phyloP scores from a whole-genome alignment of 2,329 filamentous ascomycete species.

The Cytospora mali region DNA sequence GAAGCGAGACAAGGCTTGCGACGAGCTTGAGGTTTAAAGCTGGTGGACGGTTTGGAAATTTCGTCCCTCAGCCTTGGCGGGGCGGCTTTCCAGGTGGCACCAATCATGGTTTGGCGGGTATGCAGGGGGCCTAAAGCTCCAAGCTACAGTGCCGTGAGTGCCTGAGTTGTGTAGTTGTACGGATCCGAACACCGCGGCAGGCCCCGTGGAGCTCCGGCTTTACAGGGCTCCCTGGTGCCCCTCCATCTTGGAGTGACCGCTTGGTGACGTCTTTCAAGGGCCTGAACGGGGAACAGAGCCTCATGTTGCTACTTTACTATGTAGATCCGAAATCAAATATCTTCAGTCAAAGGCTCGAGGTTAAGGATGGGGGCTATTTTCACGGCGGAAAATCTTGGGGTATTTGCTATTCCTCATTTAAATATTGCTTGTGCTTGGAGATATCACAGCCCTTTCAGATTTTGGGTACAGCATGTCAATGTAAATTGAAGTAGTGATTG shows the following conservation, averaged over 20 bases:
- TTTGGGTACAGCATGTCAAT: neutral
- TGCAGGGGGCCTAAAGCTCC: slow-evolving; percentile 22
- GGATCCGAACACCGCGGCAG: too few species aligned
- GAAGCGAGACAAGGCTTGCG: slow-evolving; percentile 2
- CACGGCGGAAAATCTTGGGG: neutral
- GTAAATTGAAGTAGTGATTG: neutral
- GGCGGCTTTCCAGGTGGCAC: slow-evolving; percentile 10
- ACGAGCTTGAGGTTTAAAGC: neutral
- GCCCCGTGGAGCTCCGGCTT: neutral
- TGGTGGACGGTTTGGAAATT: slow-evolving; percentile 20
- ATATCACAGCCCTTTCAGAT: neutral
- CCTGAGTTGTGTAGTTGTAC: too few species aligned
- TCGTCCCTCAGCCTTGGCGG: slow-evolving; percentile 26
- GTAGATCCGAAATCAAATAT: neutral
- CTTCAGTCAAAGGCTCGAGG: neutral
- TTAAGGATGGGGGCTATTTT: neutral
- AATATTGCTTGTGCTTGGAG: neutral
- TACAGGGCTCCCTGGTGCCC: slow-evolving; percentile 17
- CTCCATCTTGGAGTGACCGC: neutral
- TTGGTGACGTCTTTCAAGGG: slow-evolving; percentile 21
- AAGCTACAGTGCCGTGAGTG: slow-evolving; percentile 24
- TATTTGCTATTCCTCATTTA: neutral
- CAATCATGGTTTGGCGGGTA: slow-evolving; percentile 23
- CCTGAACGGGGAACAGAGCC: slow-evolving; percentile 11
- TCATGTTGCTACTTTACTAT: neutral